These are phyloP conservation scores for Herpetomonas tarakana DNA, from an alignment of 208 protist genomes.

Conservation along the genomic window DNA sequence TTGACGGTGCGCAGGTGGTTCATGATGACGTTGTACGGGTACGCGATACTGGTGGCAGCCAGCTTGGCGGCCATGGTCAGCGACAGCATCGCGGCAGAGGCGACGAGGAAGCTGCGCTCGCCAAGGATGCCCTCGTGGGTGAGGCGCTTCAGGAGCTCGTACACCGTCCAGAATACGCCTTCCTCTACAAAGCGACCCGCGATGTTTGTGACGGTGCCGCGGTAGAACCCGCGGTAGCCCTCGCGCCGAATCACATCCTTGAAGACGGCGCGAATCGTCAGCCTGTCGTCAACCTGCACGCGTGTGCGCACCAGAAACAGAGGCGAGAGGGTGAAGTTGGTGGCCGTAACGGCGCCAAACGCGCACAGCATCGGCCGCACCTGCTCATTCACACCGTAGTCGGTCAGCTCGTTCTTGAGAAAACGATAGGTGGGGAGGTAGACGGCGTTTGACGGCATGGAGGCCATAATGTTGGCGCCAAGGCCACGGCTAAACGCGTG, in stretches of 20 bases:
- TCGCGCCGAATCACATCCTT: conserved; percentile 62
- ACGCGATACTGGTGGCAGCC: conserved; percentile 57
- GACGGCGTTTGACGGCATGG: conserved; percentile 86
- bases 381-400: conserved; percentile 41
- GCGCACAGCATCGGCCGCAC: conserved; percentile 55
- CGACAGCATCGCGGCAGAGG: conserved; percentile 70
- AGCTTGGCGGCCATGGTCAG: conserved; percentile 84
- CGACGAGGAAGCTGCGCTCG: conserved; percentile 45
- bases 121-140: conserved; percentile 59
- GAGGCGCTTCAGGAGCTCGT: conserved; percentile 81
- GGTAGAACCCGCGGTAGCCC: conserved; percentile 78
- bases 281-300: conserved; percentile 77
- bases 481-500: conserved; percentile 83
- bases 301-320: conserved; percentile 88
- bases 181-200: conserved; percentile 84
- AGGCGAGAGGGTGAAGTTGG: conserved; percentile 70
- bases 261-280: conserved; percentile 76
- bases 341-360: conserved; percentile 71
- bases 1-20: conserved; percentile 88
- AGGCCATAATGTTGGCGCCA: conserved; percentile 84
- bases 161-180: conserved; percentile 84
- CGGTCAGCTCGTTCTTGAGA: conserved; percentile 51
- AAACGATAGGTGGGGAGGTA: conserved; percentile 84
- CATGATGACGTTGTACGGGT: conserved; percentile 92
- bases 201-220: conserved; percentile 83